Percentiles rank a stretch among this genome's conserved stretches.
phyloP scores from a whole-genome alignment of 495 filamentous ascomycete species.

The Neurospora sp. region DNA sequence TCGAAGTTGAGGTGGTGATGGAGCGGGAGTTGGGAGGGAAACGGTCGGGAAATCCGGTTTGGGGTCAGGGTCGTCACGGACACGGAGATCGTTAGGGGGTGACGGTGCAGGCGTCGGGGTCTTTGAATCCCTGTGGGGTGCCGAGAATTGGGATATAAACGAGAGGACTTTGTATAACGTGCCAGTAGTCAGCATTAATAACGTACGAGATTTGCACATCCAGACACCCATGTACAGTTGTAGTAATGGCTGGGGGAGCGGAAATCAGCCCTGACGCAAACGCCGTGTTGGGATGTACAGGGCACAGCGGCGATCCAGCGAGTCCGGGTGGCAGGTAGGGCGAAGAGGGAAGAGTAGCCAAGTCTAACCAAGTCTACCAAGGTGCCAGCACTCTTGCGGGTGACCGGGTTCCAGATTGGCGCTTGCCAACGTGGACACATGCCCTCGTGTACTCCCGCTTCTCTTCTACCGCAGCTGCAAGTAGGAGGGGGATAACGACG shows the following conservation, averaged over 20 bases:
- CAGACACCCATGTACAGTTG: background rate
- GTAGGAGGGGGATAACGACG: background rate
- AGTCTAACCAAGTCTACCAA: background rate
- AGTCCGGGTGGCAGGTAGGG: background rate
- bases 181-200: constrained; percentile 17
- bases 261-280: constrained; percentile 1
- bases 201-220: constrained; percentile 9
- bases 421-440: background rate
- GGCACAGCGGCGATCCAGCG: constrained; percentile 1
- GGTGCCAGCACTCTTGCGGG: background rate
- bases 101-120: constrained; percentile 28
- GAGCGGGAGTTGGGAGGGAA: constrained; percentile 6
- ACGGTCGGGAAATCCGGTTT: constrained; percentile 21
- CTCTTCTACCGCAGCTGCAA: background rate
- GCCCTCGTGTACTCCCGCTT: background rate
- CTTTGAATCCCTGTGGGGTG: constrained; percentile 31
- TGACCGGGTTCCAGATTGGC: background rate
- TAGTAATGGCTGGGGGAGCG: background rate
- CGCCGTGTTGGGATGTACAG: background rate
- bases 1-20: constrained; percentile 5
- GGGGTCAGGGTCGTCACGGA: constrained; percentile 11
- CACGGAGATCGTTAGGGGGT: constrained; percentile 19
- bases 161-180: constrained; percentile 39
- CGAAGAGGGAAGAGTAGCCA: background rate
- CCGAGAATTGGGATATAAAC: constrained; percentile 50